Percentiles rank a stretch among this genome's conserved stretches.
These are phyloP conservation scores for Arachnomyces sp. DNA, from an alignment of 2,329 filamentous ascomycete species.

Conservation along the genomic window DNA sequence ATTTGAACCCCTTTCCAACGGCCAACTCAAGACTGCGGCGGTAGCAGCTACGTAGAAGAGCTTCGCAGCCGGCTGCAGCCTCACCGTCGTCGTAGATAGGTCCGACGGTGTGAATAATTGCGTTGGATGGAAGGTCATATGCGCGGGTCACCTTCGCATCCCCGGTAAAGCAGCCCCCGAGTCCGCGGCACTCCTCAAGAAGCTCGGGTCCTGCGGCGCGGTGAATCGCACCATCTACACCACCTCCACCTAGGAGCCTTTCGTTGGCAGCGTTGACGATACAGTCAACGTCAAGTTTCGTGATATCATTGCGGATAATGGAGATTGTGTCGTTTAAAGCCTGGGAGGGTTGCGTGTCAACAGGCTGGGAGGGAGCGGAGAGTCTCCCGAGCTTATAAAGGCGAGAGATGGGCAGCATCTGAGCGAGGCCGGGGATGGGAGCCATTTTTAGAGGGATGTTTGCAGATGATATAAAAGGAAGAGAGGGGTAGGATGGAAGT, in stretches of 20 bases:
- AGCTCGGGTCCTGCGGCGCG: conserved; percentile 64
- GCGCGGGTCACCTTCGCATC: conserved; percentile 73
- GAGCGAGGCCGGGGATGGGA: conserved; percentile 8
- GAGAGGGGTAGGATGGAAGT: no score
- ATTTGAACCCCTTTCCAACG: conserved; percentile 55
- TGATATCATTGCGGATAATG: conserved; percentile 71
- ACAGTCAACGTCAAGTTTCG: conserved; percentile 63
- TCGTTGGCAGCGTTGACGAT: conserved; percentile 91
- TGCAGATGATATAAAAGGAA: no score
- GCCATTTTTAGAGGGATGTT: no score
- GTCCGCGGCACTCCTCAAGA: conserved; percentile 58
- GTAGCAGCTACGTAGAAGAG: conserved; percentile 59
- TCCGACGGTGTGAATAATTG: conserved; percentile 85
- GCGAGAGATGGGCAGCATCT: conserved; percentile 39
- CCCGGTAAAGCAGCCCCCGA: conserved; percentile 69
- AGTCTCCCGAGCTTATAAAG: conserved; percentile 58
- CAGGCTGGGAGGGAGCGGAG: conserved; percentile 14
- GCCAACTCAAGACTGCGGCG: conserved; percentile 63
- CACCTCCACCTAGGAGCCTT: conserved; percentile 73
- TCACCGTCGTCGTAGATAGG: conserved; percentile 56
- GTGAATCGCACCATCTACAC: conserved; percentile 85
- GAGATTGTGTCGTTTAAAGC: conserved; percentile 62
- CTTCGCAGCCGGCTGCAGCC: conserved; percentile 25
- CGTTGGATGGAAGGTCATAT: conserved; percentile 64
- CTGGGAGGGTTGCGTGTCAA: conserved; percentile 37